These are phyloP conservation scores for Coprinellus micaceus DNA, from an alignment of 768 basidiomycete species.

Conservation along the genomic window DNA sequence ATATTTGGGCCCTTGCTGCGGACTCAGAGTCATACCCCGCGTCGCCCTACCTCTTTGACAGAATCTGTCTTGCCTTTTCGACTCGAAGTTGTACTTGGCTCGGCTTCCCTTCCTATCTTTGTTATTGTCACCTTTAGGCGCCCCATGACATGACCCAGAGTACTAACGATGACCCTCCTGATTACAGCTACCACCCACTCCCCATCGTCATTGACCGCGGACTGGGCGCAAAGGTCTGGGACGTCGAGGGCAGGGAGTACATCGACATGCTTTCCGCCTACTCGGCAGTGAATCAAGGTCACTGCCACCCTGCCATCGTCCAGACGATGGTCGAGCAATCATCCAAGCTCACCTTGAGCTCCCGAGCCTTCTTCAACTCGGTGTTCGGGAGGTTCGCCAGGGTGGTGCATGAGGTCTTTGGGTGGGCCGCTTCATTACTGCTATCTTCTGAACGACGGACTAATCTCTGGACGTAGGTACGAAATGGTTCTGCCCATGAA, in stretches of 20 bases:
- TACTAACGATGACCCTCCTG: constrained; percentile 4
- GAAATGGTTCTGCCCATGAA: constrained; percentile 99
- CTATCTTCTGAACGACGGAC: no score
- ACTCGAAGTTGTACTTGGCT: neutral
- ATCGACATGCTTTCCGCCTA: constrained; percentile 98
- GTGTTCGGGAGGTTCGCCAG: constrained; percentile 83
- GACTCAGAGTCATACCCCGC: neutral
- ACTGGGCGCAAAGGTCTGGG: constrained; percentile 89
- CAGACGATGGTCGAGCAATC: constrained; percentile 80
- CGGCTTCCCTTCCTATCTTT: neutral
- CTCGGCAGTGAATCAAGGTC: constrained; percentile 90
- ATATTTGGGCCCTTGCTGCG: neutral
- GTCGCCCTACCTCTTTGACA: neutral
- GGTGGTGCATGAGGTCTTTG: constrained; percentile 5
- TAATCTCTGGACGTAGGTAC: no score
- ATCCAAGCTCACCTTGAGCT: constrained; percentile 86
- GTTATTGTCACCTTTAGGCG: neutral
- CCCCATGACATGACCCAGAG: neutral
- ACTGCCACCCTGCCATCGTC: constrained; percentile 90
- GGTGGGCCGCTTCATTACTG: neutral
- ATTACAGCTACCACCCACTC: constrained; percentile 85
- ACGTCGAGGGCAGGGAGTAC: constrained; percentile 92
- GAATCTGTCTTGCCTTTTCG: no score
- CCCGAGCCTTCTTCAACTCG: constrained; percentile 94
- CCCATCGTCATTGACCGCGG: constrained; percentile 93